Evolutionary conservation across 768 basidiomycete genomes (phyloP).

Genomic region (Trametes punicea): DNA sequence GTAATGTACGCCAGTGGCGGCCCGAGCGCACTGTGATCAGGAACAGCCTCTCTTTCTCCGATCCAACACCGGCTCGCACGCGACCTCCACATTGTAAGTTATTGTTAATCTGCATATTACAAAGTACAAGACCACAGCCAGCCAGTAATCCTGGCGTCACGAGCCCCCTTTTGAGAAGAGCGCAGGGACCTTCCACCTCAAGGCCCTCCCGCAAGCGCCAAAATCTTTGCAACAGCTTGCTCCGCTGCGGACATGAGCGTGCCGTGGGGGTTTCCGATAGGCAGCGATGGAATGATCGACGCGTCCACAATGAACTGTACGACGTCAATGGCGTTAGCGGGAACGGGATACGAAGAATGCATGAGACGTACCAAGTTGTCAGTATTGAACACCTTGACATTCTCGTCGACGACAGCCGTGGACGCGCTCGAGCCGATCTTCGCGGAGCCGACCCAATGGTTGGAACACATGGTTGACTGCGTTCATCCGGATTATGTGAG

Average conservation of each 20-base stretch:
- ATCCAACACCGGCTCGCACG: background rate
- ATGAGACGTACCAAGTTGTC: constrained; percentile 34
- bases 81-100: background rate
- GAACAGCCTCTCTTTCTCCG: constrained; percentile 9
- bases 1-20: constrained; percentile 1
- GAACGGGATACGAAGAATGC: constrained; percentile 18
- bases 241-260: constrained; percentile 55
- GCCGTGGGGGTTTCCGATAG: constrained; percentile 57
- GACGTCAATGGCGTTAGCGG: constrained; percentile 20
- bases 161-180: background rate
- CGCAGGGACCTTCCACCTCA: constrained; percentile 21
- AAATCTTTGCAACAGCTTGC: constrained; percentile 53
- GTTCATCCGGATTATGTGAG: background rate
- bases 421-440: constrained; percentile 39
- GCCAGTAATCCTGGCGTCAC: background rate
- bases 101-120: background rate
- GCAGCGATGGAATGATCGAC: constrained; percentile 48
- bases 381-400: constrained; percentile 49
- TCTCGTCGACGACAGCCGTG: constrained; percentile 51
- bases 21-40: background rate
- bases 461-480: constrained; percentile 46
- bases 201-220: constrained; percentile 52
- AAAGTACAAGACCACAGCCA: background rate
- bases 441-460: constrained; percentile 63
- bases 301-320: constrained; percentile 55